A percentile compares a stretch with the other conserved stretches of the same genome.
These are phyloP conservation scores for Thelephora aurantiotincta DNA, from an alignment of 768 basidiomycete species.

Conservation along the genomic window DNA sequence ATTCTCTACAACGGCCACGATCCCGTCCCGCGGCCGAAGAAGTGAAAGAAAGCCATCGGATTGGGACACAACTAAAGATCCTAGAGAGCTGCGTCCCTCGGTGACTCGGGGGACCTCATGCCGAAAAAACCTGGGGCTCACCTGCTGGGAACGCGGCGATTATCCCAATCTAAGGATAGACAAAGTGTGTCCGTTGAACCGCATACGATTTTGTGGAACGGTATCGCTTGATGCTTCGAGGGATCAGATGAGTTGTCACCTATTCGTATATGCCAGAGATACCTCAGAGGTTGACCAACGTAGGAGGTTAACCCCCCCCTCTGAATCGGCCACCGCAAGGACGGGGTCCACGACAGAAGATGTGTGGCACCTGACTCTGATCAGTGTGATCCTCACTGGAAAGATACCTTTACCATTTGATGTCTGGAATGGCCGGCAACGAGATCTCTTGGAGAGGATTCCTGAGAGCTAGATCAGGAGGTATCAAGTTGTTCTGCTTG, in stretches of 20 bases:
- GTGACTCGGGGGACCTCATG: not conserved
- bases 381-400: constrained; percentile 1
- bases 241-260: too few species aligned
- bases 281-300: constrained; percentile 31
- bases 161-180: constrained; percentile 90
- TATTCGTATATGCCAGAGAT: too few species aligned
- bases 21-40: constrained; percentile 31
- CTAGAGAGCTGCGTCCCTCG: constrained; percentile 24
- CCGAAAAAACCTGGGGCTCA: constrained; percentile 16
- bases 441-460: constrained; percentile 53
- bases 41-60: constrained; percentile 69
- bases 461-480: not conserved
- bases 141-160: constrained; percentile 38
- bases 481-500: not conserved
- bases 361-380: constrained; percentile 41
- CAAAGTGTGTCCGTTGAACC: constrained; percentile 50
- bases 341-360: constrained; percentile 25
- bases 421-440: constrained; percentile 76
- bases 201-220: constrained; percentile 21
- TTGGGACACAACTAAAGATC: constrained; percentile 63
- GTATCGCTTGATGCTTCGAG: too few species aligned
- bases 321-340: constrained; percentile 73
- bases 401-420: constrained; percentile 65
- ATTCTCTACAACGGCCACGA: constrained; percentile 30
- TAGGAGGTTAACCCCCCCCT: constrained; percentile 61